Percentiles rank a stretch among this genome's conserved stretches.
Evolutionary conservation across 768 basidiomycete genomes (phyloP).

Genomic region (Dictyophora rubrovolvata): DNA sequence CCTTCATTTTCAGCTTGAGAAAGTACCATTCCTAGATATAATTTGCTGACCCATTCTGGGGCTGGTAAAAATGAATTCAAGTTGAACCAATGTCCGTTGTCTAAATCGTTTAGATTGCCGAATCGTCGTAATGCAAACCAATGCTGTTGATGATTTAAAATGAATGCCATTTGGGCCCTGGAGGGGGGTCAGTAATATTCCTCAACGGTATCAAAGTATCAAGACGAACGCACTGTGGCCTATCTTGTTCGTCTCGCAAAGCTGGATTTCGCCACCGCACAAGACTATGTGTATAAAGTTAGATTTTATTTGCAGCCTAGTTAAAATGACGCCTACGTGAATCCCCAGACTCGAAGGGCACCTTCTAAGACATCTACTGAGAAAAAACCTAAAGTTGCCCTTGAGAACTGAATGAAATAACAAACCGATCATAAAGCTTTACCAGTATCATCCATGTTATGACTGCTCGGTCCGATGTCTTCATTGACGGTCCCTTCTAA

Average conservation of each 20-base stretch:
- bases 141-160: slow-evolving; percentile 77
- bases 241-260: slow-evolving; percentile 65
- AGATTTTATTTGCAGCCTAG: not conserved
- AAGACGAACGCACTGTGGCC: slow-evolving; percentile 54
- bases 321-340: slow-evolving; percentile 40
- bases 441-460: slow-evolving; percentile 92
- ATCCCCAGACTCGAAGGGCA: slow-evolving; percentile 75
- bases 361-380: slow-evolving; percentile 83
- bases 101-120: slow-evolving; percentile 42
- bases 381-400: slow-evolving; percentile 58
- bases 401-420: not conserved
- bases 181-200: slow-evolving; percentile 7
- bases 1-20: slow-evolving; percentile 84
- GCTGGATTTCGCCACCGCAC: slow-evolving; percentile 77
- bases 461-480: slow-evolving; percentile 34
- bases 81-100: slow-evolving; percentile 76
- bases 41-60: slow-evolving; percentile 77
- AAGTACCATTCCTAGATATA: slow-evolving; percentile 77
- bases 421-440: slow-evolving; percentile 3
- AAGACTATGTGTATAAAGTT: slow-evolving; percentile 36
- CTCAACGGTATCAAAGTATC: slow-evolving; percentile 4
- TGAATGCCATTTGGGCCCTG: slow-evolving; percentile 80
- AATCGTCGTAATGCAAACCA: slow-evolving; percentile 87
- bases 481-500: slow-evolving; percentile 53
- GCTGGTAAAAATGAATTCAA: slow-evolving; percentile 61